A percentile compares a stretch with the other conserved stretches of the same genome.
Conservation (phyloP, 164 flowering plant genomes). For the Warburgia ugandensis region DNA sequence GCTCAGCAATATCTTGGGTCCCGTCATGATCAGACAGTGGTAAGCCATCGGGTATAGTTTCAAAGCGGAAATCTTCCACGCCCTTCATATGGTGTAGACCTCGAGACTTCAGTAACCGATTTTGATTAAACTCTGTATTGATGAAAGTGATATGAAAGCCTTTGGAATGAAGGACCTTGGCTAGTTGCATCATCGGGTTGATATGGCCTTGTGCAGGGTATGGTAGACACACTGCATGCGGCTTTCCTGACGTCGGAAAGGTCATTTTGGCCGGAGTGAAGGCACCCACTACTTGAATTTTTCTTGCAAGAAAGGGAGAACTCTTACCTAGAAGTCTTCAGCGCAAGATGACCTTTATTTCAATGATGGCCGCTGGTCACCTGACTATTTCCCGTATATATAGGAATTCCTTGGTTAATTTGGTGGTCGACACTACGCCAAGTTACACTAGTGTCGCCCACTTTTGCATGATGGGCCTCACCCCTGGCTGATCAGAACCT, state of each 20-base stretch:
- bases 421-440: no score
- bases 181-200: slow-evolving; percentile 16
- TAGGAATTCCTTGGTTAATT: no score
- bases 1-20: slow-evolving; percentile 30
- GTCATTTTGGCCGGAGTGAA: no score
- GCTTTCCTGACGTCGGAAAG: not conserved
- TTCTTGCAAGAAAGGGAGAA: no score
- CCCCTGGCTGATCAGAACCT: no score
- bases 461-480: no score
- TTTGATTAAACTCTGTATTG: slow-evolving; percentile 16
- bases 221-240: slow-evolving; percentile 24
- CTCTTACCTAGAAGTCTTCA: no score
- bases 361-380: no score
- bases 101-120: slow-evolving; percentile 7
- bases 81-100: slow-evolving; percentile 5
- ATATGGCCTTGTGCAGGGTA: slow-evolving; percentile 24
- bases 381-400: no score
- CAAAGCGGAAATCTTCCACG: slow-evolving; percentile 21
- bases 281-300: no score
- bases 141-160: slow-evolving; percentile 27
- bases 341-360: no score
- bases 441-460: no score
- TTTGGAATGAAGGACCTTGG: slow-evolving; percentile 16
- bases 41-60: slow-evolving; percentile 30
- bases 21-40: slow-evolving; percentile 29